Evolutionary conservation across 495 filamentous ascomycete species (phyloP).

Genomic region (Bacidia rubella): DNA sequence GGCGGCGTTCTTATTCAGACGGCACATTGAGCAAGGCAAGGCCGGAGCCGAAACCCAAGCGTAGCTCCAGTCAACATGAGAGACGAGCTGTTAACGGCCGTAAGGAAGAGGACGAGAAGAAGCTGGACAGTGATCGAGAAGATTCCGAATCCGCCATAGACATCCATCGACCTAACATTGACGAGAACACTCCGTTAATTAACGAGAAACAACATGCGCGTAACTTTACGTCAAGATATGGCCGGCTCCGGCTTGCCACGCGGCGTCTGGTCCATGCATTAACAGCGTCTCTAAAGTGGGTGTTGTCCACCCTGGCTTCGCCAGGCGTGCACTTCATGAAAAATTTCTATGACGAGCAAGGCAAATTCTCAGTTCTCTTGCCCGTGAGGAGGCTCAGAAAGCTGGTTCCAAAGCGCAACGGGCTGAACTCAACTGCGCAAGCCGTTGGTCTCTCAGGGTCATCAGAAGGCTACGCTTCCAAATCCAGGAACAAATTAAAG

Average conservation of each 20-base stretch:
- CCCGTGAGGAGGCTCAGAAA: constrained; percentile 47
- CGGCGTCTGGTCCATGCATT: constrained; percentile 17
- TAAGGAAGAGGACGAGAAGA: constrained; percentile 21
- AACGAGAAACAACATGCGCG: not conserved
- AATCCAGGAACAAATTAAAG: not conserved
- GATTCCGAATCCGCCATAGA: constrained; percentile 17
- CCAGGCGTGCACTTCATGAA: constrained; percentile 71
- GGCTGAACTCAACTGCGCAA: constrained; percentile 24
- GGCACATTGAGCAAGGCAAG: constrained; percentile 7
- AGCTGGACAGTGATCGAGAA: constrained; percentile 25
- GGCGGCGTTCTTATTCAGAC: constrained; percentile 16
- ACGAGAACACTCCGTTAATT: constrained; percentile 60
- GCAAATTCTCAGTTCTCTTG: constrained; percentile 57
- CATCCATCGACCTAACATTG: constrained; percentile 18
- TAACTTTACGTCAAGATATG: constrained; percentile 41
- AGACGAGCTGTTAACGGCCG: constrained; percentile 31
- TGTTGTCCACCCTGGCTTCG: constrained; percentile 62
- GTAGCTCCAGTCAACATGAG: constrained; percentile 29
- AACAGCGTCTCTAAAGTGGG: constrained; percentile 23
- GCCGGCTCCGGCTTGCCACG: constrained; percentile 28
- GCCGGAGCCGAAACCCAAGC: constrained; percentile 16
- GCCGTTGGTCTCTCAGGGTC: constrained; percentile 25
- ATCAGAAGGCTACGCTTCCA: not conserved
- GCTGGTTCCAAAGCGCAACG: constrained; percentile 23
- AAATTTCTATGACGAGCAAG: constrained; percentile 67